phyloP scores from a whole-genome alignment of 345 rosid genomes.

The Xanthoceras sorbifolium region DNA sequence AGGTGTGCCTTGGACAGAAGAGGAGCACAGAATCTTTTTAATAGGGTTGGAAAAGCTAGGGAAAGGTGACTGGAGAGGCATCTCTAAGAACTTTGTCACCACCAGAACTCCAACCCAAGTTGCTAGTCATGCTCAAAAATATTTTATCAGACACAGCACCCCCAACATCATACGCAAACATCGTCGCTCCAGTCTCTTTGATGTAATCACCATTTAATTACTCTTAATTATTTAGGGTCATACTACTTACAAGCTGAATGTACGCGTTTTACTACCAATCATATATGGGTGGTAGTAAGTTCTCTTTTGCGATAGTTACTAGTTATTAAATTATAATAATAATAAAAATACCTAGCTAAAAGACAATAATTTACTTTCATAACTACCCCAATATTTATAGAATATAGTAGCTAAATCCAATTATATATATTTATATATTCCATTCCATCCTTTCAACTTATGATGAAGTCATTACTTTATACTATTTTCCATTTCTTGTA shows the following conservation, averaged over 20 bases:
- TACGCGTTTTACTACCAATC: too few species aligned
- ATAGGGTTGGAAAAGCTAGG: conserved; percentile 37
- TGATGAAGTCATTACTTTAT: not conserved
- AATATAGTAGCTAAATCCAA: too few species aligned
- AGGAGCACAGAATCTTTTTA: conserved; percentile 35
- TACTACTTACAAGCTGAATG: too few species aligned
- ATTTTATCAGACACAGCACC: conserved; percentile 30
- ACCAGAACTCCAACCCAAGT: conserved; percentile 46
- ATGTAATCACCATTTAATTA: conserved; percentile 8
- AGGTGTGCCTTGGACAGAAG: conserved; percentile 42
- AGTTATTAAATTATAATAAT: too few species aligned
- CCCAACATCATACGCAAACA: conserved; percentile 9
- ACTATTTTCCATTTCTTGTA: not conserved
- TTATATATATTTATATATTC: not conserved
- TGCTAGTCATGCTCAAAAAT: conserved; percentile 46
- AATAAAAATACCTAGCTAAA: too few species aligned
- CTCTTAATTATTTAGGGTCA: not conserved
- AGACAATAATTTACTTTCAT: too few species aligned
- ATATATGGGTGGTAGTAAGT: too few species aligned
- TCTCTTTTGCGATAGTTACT: too few species aligned
- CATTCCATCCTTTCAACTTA: not conserved
- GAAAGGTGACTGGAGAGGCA: conserved; percentile 47
- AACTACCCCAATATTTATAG: too few species aligned
- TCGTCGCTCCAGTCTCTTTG: conserved; percentile 40
- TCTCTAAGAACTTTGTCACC: conserved; percentile 35